Percentiles rank a stretch among this genome's conserved stretches.
phyloP scores from a whole-genome alignment of 208 protist species.

The Acanthamoeba healyi region DNA sequence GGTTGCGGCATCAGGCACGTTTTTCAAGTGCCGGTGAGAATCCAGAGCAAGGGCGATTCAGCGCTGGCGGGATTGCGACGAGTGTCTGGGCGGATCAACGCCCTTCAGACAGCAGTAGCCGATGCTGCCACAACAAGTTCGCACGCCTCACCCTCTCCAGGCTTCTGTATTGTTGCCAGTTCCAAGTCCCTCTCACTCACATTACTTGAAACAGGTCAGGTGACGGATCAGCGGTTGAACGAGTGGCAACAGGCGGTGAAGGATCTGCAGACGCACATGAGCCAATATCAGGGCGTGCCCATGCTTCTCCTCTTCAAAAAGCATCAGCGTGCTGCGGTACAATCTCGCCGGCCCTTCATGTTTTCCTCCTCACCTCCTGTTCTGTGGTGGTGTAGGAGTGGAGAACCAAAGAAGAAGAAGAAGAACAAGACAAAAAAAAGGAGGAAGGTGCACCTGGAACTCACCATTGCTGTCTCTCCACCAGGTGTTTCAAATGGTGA shows the following conservation, averaged over 20 bases:
- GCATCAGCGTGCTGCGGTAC: neutral
- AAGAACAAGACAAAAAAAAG: no score
- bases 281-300: neutral
- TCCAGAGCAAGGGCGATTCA: neutral
- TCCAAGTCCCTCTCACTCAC: neutral
- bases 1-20: neutral
- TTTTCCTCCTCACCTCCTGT: no score
- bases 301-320: conserved; percentile 40
- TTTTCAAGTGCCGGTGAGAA: neutral
- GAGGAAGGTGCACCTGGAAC: no score
- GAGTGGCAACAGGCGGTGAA: neutral
- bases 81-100: neutral
- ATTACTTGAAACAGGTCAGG: neutral
- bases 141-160: neutral
- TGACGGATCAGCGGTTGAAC: neutral
- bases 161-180: no score
- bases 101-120: neutral
- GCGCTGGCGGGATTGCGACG: neutral
- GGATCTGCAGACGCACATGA: neutral
- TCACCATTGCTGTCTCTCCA: no score
- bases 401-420: no score
- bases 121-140: neutral
- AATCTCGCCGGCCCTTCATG: no score
- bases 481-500: neutral
- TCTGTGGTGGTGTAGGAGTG: no score